Percentiles rank a stretch among this genome's conserved stretches.
Conservation (phyloP, 202 grass and related monocot species). For the Schoenoplectus tabernaemontani region DNA sequence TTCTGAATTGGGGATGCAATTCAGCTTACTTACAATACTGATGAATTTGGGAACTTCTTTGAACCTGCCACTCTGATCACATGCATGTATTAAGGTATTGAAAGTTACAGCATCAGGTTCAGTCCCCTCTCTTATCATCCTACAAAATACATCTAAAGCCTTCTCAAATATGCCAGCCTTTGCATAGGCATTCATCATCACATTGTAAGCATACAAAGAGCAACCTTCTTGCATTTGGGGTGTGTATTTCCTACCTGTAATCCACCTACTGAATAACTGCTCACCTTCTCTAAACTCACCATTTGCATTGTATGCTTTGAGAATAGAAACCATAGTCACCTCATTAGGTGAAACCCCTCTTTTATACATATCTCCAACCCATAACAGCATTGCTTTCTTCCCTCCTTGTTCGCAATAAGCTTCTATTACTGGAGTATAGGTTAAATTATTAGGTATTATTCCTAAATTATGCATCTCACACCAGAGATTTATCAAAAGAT, state of each 20-base stretch:
- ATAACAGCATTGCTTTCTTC: slow-evolving; percentile 33
- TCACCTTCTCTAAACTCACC: slow-evolving; percentile 52
- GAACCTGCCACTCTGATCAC: slow-evolving; percentile 37
- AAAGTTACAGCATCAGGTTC: slow-evolving; percentile 62
- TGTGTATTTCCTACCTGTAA: slow-evolving; percentile 15
- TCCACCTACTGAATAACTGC: slow-evolving; percentile 49
- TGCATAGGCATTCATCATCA: slow-evolving; percentile 72
- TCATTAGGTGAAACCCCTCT: slow-evolving; percentile 64
- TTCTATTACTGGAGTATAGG: slow-evolving; percentile 66
- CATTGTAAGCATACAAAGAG: slow-evolving; percentile 72
- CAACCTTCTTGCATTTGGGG: slow-evolving; percentile 25
- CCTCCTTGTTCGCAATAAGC: slow-evolving; percentile 50
- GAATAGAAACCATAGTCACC: slow-evolving; percentile 53
- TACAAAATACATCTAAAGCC: slow-evolving; percentile 53
- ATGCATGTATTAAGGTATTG: slow-evolving; percentile 68
- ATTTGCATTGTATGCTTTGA: slow-evolving; percentile 66
- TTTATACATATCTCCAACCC: slow-evolving; percentile 80
- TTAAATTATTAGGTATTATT: slow-evolving; percentile 46
- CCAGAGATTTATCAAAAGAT: slow-evolving; percentile 51
- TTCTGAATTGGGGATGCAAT: slow-evolving; percentile 55
- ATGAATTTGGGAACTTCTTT: slow-evolving; percentile 53
- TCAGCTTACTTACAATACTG: slow-evolving; percentile 45
- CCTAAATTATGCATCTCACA: slow-evolving; percentile 50
- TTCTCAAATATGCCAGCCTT: slow-evolving; percentile 65
- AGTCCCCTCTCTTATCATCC: slow-evolving; percentile 67